phyloP scores from a whole-genome alignment of 2,329 filamentous ascomycete genomes.

The Fusarium agapanthi region DNA sequence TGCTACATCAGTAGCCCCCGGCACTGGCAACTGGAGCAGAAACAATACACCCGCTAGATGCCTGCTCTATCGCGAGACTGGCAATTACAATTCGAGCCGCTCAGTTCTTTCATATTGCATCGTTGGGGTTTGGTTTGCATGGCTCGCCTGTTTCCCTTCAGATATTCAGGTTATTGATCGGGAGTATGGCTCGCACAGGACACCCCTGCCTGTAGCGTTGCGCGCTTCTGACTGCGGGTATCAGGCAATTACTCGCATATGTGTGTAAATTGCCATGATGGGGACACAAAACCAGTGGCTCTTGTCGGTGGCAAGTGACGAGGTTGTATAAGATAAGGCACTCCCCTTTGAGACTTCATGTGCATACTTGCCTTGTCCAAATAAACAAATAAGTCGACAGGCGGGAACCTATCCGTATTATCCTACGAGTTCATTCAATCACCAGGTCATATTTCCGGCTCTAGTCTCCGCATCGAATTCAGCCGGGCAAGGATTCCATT shows the following conservation, averaged over 20 bases:
- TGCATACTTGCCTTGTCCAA: neutral
- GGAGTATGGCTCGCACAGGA: constrained; percentile 35
- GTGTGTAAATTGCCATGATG: constrained; percentile 23
- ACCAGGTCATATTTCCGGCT: neutral
- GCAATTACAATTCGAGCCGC: constrained; percentile 34
- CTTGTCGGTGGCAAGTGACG: constrained; percentile 5
- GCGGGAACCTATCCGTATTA: neutral
- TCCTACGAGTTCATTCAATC: neutral
- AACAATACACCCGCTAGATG: neutral
- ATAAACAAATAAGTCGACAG: neutral
- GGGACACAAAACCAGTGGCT: constrained; percentile 20
- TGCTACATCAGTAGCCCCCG: constrained; percentile 28
- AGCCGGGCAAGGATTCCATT: constrained; percentile 17
- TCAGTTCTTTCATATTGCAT: constrained; percentile 32
- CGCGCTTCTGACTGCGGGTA: constrained; percentile 25
- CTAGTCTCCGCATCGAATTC: neutral
- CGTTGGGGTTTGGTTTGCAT: constrained; percentile 10
- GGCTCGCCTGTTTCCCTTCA: constrained; percentile 27
- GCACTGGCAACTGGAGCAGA: constrained; percentile 30
- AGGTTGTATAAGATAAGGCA: constrained; percentile 37
- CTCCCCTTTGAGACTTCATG: constrained; percentile 19
- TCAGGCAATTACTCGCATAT: constrained; percentile 15
- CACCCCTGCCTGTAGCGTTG: constrained; percentile 17
- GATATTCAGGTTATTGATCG: neutral
- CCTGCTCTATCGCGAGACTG: constrained; percentile 10